Evolutionary conservation across 192 early-diverging fungal species (phyloP).

Genomic region (Spizellomyces sp.): DNA sequence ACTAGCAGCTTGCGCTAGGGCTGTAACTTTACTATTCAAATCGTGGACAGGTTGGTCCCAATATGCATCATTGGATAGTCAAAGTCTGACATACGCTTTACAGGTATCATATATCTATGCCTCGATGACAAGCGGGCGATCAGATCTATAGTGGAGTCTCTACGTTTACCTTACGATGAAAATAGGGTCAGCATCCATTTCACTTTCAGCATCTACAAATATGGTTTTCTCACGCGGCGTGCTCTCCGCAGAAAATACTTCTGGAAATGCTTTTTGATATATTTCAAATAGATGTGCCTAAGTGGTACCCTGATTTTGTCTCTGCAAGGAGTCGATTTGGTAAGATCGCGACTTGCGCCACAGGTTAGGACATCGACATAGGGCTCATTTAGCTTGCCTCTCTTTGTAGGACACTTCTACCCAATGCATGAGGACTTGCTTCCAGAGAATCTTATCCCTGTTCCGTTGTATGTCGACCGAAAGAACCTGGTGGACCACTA

Average conservation of each 20-base stretch:
- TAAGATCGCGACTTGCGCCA: not conserved
- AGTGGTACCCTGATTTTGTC: slow-evolving; percentile 43
- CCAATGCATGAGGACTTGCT: slow-evolving; percentile 23
- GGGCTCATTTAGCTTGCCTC: too few species aligned
- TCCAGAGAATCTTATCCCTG: not conserved
- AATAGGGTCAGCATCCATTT: slow-evolving; percentile 52
- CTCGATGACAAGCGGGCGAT: slow-evolving; percentile 71
- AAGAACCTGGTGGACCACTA: slow-evolving; percentile 71
- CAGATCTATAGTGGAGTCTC: slow-evolving; percentile 68
- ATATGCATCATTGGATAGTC: not conserved
- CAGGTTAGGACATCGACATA: not conserved
- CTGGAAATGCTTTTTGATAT: slow-evolving; percentile 83
- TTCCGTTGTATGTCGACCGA: slow-evolving; percentile 37
- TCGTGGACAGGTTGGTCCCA: slow-evolving; percentile 63
- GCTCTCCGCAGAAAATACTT: slow-evolving; percentile 63
- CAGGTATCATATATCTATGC: slow-evolving; percentile 75
- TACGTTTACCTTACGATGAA: slow-evolving; percentile 70
- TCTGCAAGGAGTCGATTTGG: slow-evolving; percentile 13
- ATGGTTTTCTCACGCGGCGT: not conserved
- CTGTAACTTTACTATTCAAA: slow-evolving; percentile 66
- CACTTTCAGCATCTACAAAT: not conserved
- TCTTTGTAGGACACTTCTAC: slow-evolving; percentile 15
- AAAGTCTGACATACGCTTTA: not conserved
- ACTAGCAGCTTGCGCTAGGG: slow-evolving; percentile 64
- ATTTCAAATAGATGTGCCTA: slow-evolving; percentile 70